Evolutionary conservation across 805 yeast genomes (phyloP).

Genomic region (Blastobotrys terrestris): DNA sequence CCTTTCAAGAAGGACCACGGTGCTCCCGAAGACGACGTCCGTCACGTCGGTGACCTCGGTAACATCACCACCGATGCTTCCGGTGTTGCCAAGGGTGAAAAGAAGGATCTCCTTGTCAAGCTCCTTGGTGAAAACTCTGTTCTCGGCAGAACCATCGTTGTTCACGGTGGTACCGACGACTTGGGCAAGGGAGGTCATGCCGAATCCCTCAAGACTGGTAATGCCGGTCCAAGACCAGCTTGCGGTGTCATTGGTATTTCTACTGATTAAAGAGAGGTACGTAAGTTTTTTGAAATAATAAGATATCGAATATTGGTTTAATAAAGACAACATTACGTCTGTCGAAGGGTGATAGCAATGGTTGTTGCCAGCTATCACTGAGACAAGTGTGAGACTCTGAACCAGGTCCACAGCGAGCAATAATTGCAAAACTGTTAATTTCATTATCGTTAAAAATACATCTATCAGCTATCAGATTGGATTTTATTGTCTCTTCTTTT

Average conservation of each 20-base stretch:
- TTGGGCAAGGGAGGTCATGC: constrained; percentile 91
- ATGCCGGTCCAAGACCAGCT: constrained; percentile 97
- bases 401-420: background rate
- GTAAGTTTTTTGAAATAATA: background rate
- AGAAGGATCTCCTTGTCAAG: constrained; percentile 70
- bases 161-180: constrained; percentile 90
- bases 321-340: too few relatives aligned
- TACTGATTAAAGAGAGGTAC: constrained; percentile 27
- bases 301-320: too few relatives aligned
- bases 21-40: constrained; percentile 77
- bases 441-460: background rate
- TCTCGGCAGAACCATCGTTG: constrained; percentile 91
- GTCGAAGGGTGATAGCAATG: too few relatives aligned
- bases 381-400: too few relatives aligned
- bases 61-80: constrained; percentile 79
- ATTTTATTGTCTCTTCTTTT: background rate
- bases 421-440: background rate
- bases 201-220: constrained; percentile 91
- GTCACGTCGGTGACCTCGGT: constrained; percentile 94
- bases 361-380: too few relatives aligned
- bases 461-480: too few relatives aligned
- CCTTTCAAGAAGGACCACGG: constrained; percentile 88
- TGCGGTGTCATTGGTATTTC: constrained; percentile 94
- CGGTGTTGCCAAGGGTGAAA: constrained; percentile 89
- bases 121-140: constrained; percentile 83